Base-by-base conservation (phyloP, 768 basidiomycete species). In the Termitomyces sp. region DNA sequence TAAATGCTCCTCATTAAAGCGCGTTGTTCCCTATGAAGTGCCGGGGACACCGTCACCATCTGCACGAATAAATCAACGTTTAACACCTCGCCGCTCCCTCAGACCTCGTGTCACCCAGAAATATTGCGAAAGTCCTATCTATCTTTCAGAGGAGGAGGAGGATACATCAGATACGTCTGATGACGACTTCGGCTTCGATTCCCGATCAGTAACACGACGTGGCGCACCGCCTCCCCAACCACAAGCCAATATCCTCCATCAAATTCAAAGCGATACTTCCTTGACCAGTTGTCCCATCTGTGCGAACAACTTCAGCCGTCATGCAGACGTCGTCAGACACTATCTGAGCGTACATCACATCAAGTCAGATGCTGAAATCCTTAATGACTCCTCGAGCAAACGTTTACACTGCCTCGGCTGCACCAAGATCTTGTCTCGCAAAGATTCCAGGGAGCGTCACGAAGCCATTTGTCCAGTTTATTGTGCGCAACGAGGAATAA, bases 371-470 rank as follows among this genome's bases (percentile, higher is more conserved):
- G 54, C n/a, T 7, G 54, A 59, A 38, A 56, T 59, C 11, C 47
- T 56, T 7, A 41, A 49, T 41, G 58, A 56, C 41, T 53, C 35
- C n/a, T 56, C 58, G 7, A 16, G 3, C 15, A 56, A 53, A 18
- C 54, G 58, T 12, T 23, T 49, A n/a, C 54, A 52, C 20, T 59
- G 58, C 42, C 51, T 56, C 2, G 54, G 54, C 20, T 59, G 58
- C 39, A 43, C 43, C 16, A 59, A 59, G 42, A 56, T 59, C 3
- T n/a, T 59, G 38, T 51, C 58, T 11, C 54, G 58, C 10, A 59
- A 56, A 18, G 58, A 59, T 40, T 56, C 58, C 5, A 48, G 54
- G 13, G 47, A 59, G n/a, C 54, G 54, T 20, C 58, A 59, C 23
- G 54, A 59, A 44, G 44, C 49, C 9, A 32, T 56, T 27, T 59